These are phyloP conservation scores for Aegle marmelos DNA, from an alignment of 345 rosid genomes.

Conservation along the genomic window DNA sequence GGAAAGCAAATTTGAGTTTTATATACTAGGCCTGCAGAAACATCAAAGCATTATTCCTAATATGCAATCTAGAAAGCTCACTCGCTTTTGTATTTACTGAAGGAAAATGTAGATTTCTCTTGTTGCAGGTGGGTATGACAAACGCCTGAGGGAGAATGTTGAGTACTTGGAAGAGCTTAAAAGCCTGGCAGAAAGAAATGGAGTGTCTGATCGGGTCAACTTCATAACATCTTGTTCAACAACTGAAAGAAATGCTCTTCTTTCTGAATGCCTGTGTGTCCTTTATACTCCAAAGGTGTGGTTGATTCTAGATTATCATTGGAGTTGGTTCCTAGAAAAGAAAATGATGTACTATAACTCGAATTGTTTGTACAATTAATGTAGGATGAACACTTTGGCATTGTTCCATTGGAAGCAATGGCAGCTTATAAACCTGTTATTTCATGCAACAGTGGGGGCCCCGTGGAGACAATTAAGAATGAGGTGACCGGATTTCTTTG, in stretches of 20 bases:
- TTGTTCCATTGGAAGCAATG: constrained; percentile 97
- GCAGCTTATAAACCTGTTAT: constrained; percentile 86
- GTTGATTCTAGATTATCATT: neutral
- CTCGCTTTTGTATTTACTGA: neutral
- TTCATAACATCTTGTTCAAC: constrained; percentile 86
- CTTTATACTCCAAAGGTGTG: constrained; percentile 82
- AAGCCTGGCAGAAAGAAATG: constrained; percentile 59
- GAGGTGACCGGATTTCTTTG: constrained; percentile 84
- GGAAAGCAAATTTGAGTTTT: neutral
- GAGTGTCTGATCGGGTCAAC: constrained; percentile 48
- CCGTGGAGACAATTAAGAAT: constrained; percentile 68
- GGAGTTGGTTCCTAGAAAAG: neutral
- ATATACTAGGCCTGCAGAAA: neutral
- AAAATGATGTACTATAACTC: neutral
- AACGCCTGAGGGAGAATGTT: constrained; percentile 74
- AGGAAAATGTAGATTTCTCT: neutral
- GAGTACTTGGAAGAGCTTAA: constrained; percentile 80
- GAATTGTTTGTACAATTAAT: constrained; percentile 5
- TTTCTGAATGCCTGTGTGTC: constrained; percentile 69
- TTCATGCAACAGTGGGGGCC: constrained; percentile 95
- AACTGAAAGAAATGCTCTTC: constrained; percentile 78
- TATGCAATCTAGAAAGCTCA: neutral
- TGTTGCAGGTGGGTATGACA: constrained; percentile 74
- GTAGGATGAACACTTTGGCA: constrained; percentile 93
- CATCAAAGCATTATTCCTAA: neutral